These are phyloP conservation scores for Vachellia collinsii DNA, from an alignment of 306 rosid genomes.

Conservation along the genomic window DNA sequence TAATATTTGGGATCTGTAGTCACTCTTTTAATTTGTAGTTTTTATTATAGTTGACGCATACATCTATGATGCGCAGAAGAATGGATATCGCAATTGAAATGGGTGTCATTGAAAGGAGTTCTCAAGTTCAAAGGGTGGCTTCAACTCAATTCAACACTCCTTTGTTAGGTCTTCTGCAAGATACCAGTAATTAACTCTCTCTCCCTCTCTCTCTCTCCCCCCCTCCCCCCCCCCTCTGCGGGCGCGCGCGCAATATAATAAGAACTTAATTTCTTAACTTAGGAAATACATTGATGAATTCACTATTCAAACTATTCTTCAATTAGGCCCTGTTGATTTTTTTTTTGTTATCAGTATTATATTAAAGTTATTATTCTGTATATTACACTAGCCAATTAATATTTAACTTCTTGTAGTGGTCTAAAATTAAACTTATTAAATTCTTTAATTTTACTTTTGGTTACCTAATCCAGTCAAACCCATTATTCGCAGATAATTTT, in stretches of 20 bases:
- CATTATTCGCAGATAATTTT: too few relatives aligned
- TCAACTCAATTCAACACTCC: not conserved
- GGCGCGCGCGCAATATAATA: not conserved
- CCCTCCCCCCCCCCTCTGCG: too few relatives aligned
- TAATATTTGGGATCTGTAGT: not conserved
- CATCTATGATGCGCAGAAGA: not conserved
- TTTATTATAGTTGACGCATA: not conserved
- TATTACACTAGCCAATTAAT: too few relatives aligned
- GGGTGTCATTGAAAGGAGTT: not conserved
- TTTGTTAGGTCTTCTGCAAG: not conserved
- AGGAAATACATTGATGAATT: too few relatives aligned
- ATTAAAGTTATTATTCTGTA: too few relatives aligned
- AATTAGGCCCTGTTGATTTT: not conserved
- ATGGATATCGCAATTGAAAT: not conserved
- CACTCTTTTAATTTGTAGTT: not conserved
- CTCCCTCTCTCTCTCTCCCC: not conserved
- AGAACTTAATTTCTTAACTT: not conserved
- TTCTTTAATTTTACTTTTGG: too few relatives aligned
- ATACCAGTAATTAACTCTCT: not conserved
- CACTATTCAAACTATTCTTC: not conserved
- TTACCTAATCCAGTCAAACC: too few relatives aligned
- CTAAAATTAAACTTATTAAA: too few relatives aligned
- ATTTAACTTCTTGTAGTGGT: too few relatives aligned
- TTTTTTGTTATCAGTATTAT: too few relatives aligned
- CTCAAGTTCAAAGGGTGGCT: not conserved